Evolutionary conservation across 2,329 filamentous ascomycete genomes (phyloP).

Genomic region (Gnomoniopsis sp.): DNA sequence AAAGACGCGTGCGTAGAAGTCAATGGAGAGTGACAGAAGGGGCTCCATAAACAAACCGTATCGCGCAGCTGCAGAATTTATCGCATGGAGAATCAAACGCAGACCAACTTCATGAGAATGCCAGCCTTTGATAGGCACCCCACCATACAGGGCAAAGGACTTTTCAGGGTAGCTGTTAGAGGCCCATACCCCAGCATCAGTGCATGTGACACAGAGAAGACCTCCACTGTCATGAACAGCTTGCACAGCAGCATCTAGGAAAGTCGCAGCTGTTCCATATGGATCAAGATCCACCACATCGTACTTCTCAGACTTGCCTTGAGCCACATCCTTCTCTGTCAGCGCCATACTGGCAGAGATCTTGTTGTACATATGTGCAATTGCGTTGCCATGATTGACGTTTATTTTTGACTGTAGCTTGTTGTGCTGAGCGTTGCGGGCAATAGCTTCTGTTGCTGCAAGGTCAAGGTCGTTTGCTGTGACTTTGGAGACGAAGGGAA

Average conservation of each 20-base stretch:
- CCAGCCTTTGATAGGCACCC: constrained; percentile 77
- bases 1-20: constrained; percentile 91
- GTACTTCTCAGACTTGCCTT: constrained; percentile 55
- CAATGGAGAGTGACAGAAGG: constrained; percentile 86
- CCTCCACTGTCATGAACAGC: constrained; percentile 80
- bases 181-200: constrained; percentile 91
- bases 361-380: constrained; percentile 83
- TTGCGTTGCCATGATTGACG: constrained; percentile 76
- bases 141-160: constrained; percentile 89
- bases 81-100: constrained; percentile 77
- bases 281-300: constrained; percentile 96
- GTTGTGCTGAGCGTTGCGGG: constrained; percentile 82
- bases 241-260: constrained; percentile 88
- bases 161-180: constrained; percentile 95
- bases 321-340: constrained; percentile 32
- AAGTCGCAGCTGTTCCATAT: constrained; percentile 89
- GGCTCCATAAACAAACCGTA: constrained; percentile 90
- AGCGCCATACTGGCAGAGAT: constrained; percentile 52
- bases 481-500: constrained; percentile 77
- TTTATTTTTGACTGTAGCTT: constrained; percentile 66
- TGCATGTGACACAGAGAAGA: constrained; percentile 91
- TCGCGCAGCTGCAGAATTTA: constrained; percentile 75
- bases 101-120: constrained; percentile 88
- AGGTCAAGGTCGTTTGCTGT: constrained; percentile 87
- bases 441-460: constrained; percentile 75